Evolutionary conservation across 208 protist species (phyloP).

Genomic region (Herpetomonas tarakana): DNA sequence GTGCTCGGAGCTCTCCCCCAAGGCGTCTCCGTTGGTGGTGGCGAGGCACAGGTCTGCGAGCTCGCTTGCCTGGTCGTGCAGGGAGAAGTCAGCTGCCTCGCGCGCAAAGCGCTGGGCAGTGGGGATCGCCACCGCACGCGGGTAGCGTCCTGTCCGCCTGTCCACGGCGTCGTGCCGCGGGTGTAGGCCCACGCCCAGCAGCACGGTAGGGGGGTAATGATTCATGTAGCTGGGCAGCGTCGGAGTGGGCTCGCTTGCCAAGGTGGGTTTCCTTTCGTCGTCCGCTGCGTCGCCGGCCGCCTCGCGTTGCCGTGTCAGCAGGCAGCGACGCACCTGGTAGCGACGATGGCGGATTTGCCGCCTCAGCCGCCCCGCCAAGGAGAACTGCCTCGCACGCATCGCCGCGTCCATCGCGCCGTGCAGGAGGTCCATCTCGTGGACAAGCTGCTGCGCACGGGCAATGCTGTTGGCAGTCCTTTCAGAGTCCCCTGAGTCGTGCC

Average conservation of each 20-base stretch:
- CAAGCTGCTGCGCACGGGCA: not conserved
- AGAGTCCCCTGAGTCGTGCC: no score
- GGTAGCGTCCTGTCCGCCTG: slow-evolving; percentile 43
- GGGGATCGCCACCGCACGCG: slow-evolving; percentile 7
- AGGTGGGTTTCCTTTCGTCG: not conserved
- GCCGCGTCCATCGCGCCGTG: slow-evolving; percentile 18
- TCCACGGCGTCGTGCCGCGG: slow-evolving; percentile 29
- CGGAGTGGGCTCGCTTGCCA: not conserved
- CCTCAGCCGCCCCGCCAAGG: slow-evolving; percentile 6
- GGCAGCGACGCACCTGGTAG: slow-evolving; percentile 10
- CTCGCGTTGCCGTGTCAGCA: not conserved
- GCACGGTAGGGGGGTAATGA: slow-evolving; percentile 38
- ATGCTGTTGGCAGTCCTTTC: no score
- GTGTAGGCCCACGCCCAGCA: slow-evolving; percentile 38
- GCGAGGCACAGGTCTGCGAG: no score
- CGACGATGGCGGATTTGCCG: slow-evolving; percentile 12
- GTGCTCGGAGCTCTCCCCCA: slow-evolving; percentile 5
- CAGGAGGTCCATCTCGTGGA: slow-evolving; percentile 16
- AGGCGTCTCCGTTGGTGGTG: no score
- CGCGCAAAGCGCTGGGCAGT: slow-evolving; percentile 7
- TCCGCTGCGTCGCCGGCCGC: not conserved
- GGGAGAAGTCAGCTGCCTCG: slow-evolving; percentile 3
- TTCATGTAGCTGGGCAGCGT: slow-evolving; percentile 17
- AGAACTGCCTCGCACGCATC: slow-evolving; percentile 18
- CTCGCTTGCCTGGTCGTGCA: not conserved